Conservation (phyloP, 1,284 basidiomycete genomes). For the Heterobasidion occidentale region DNA sequence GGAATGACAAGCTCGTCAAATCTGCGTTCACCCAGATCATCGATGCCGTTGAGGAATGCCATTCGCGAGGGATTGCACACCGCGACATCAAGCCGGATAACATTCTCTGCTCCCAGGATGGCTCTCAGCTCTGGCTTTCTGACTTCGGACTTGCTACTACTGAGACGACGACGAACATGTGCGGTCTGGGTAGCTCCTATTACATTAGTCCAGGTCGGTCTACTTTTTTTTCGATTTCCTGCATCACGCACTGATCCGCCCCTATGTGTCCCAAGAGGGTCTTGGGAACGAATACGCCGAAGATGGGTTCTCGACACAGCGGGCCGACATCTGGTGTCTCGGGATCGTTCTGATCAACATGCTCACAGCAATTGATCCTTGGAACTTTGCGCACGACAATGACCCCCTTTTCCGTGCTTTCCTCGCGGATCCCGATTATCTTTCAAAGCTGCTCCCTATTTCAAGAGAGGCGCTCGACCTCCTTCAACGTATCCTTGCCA, state of each 20-base stretch:
- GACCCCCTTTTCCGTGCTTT: slow-evolving; percentile 45
- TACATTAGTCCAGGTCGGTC: slow-evolving; percentile 55
- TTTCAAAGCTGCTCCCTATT: slow-evolving; percentile 22
- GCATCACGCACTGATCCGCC: not conserved
- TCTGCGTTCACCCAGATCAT: slow-evolving; percentile 51
- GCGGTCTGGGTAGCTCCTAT: slow-evolving; percentile 35
- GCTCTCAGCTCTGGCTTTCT: slow-evolving; percentile 38
- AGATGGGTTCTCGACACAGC: slow-evolving; percentile 54
- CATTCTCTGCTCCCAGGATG: slow-evolving; percentile 48
- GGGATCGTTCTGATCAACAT: slow-evolving; percentile 52
- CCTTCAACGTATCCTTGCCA: slow-evolving; percentile 20
- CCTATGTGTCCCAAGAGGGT: slow-evolving; percentile 16
- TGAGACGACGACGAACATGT: slow-evolving; percentile 17
- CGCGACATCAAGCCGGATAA: slow-evolving; percentile 75
- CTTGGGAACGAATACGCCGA: slow-evolving; percentile 15
- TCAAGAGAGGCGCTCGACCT: slow-evolving; percentile 24
- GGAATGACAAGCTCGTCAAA: slow-evolving; percentile 42
- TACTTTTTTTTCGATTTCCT: not conserved
- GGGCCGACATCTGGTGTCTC: slow-evolving; percentile 89
- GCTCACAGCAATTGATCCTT: slow-evolving; percentile 81
- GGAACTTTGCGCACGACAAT: slow-evolving; percentile 66
- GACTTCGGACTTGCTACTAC: slow-evolving; percentile 69
- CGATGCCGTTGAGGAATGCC: slow-evolving; percentile 56
- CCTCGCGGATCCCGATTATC: not conserved
- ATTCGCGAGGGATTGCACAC: slow-evolving; percentile 54